Base-by-base conservation (phyloP, 164 flowering plant species). In the Paratinospora sagittata region DNA sequence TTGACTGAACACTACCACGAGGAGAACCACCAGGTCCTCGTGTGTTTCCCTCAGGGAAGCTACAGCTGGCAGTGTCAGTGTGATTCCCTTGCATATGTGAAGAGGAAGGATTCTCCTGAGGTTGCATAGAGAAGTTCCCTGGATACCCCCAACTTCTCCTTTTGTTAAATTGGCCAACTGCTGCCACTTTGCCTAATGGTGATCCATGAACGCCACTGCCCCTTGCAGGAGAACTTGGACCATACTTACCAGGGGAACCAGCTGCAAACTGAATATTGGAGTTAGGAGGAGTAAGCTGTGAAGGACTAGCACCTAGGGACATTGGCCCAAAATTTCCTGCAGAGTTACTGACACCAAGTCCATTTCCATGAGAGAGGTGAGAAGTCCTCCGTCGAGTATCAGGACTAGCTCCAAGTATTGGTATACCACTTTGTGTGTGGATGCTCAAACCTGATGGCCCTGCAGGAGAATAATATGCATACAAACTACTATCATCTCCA, bases 241-340 rank as follows among this genome's bases (percentile, higher is more conserved):
- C 91, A 82, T 82, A 90, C 72, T 89, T 89, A 71, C 91, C 93
- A 61, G 95, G 91, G 75, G 98, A 91, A 64, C 95, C 92, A 75
- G 84, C 71, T 64, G 90, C 78, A 71, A 87, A 77, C 64, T 89
- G 95, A 75, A 83, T 57, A 67, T 83, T 89, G 13, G 91, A 81
- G 75, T 75, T 84, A 36, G 98, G 98, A 71, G 99, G 96, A 69
- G 99, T 89, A 76, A 86, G 88, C 68, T 93, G 98, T 16, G 98
- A 93, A 65, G 99, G 98, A 78, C 99, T 96, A 24, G 93, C 84
- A 47, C 97, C 98, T 33, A 93, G 87, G 61, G 97, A 90, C 86
- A 93, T 84, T 39, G 97, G 87, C 37, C 86, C 88, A 70, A 87
- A 85, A 74, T 75, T 89, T 74, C 90, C 91, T 6, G 85, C 82